Evolutionary conservation across 331 rosid species (phyloP), one percentile per base, ranked within the genome.

Genomic region (Stylosanthes scabra): DNA sequence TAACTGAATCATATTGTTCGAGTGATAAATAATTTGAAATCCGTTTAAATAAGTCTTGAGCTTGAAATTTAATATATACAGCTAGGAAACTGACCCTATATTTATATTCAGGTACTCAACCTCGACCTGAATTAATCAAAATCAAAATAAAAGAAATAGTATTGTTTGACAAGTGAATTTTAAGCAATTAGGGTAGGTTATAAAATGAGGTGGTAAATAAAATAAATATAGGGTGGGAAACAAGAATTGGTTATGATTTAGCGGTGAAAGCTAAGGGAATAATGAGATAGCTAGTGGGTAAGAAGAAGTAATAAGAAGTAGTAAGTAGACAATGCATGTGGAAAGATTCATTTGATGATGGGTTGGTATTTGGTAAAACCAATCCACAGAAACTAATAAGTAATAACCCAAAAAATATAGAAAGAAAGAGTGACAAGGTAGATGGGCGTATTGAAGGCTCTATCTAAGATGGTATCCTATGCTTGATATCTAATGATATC

Each of bases 391-490:
- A 78, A 57, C 25, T 64, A 72, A 5, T 41, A 41, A 9, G 25
- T 20, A 20, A 20, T 20, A 41, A 9, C 37, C 37, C 46, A 41
- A 9, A 1, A 1, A 80, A 47, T 11, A 14, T 65, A 67, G 58
- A 59, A 68, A 74, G 63, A 3, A 69, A 28, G 9, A 2, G 45
- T 70, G 78, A 56, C 59, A 56, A 29, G 73, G 86, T 74, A 69
- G 90, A 55, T 83, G 66, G 69, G 74, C 74, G 70, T 85, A 85
- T 69, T 83, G 52, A 91, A 82, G 79, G 68, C 85, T 76, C 25
- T 20, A 0, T 20, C 83, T 63, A 63, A 63, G 45, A 63, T 31
- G 93, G 97, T 80, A 92, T 92, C 97, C 94, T 80, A 92, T 90
- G 97, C 78, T 49, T 39, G 0, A 0, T n/a, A n/a, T 20, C 25